A percentile compares a stretch with the other conserved stretches of the same genome.
Evolutionary conservation across 108 stramenopile genomes (phyloP).

Genomic region (Cyclotella atomus): DNA sequence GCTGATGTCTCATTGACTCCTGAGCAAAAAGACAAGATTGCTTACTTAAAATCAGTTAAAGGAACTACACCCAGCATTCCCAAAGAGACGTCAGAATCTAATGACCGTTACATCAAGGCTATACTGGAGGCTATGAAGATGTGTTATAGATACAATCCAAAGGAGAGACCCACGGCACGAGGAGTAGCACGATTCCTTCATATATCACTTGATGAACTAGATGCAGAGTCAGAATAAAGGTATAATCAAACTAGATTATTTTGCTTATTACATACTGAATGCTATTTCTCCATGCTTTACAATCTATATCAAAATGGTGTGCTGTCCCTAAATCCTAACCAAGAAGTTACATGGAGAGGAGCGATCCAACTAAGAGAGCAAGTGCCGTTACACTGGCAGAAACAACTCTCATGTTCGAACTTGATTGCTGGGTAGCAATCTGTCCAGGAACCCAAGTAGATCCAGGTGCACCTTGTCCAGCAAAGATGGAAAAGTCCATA

Average conservation of each 20-base stretch:
- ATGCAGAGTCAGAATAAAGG: not conserved
- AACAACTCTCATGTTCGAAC: not conserved
- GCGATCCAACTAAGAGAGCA: not conserved
- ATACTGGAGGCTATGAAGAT: constrained; percentile 39
- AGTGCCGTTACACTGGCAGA: not conserved
- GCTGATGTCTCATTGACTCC: constrained; percentile 9
- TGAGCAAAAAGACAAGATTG: constrained; percentile 36
- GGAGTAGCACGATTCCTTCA: constrained; percentile 25
- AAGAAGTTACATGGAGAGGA: not conserved
- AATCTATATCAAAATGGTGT: not conserved
- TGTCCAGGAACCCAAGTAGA: constrained; percentile 17
- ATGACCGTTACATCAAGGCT: constrained; percentile 36
- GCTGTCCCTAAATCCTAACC: not conserved
- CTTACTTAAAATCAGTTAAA: constrained; percentile 28
- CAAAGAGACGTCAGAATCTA: constrained; percentile 16
- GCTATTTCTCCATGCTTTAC: too few relatives aligned
- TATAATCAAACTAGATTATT: too few relatives aligned
- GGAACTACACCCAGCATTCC: constrained; percentile 43
- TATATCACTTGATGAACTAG: constrained; percentile 6
- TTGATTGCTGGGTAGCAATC: not conserved
- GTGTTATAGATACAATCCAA: constrained; percentile 43
- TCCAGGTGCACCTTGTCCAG: constrained; percentile 11
- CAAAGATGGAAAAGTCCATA: constrained; percentile 38
- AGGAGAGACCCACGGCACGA: constrained; percentile 42
- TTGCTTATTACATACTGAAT: too few relatives aligned